Conservation (phyloP, 2,329 filamentous ascomycete genomes). For the Laburnicola sp. region DNA sequence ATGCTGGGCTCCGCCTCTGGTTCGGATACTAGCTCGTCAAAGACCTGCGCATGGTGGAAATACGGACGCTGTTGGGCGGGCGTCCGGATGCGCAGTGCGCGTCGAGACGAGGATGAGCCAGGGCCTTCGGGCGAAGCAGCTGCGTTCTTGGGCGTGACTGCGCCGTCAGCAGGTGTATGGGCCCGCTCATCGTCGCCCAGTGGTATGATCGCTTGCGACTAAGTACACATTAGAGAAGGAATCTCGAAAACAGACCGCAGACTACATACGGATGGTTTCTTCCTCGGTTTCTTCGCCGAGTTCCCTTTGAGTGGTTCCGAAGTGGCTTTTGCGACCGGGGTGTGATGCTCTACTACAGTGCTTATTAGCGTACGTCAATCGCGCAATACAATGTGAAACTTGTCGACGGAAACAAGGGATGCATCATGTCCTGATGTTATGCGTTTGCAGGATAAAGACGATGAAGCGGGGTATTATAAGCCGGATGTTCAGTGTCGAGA, state of each 20-base stretch:
- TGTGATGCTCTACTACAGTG: slow-evolving; percentile 17
- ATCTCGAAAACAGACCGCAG: neutral
- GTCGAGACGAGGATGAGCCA: slow-evolving; percentile 26
- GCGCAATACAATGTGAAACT: neutral
- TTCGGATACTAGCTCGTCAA: slow-evolving; percentile 26
- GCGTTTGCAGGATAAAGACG: neutral
- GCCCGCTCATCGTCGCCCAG: slow-evolving; percentile 14
- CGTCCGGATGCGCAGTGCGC: slow-evolving; percentile 38
- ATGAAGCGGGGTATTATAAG: slow-evolving; percentile 11
- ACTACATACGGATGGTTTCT: slow-evolving; percentile 25
- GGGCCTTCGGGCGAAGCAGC: slow-evolving; percentile 28
- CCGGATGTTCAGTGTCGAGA: slow-evolving; percentile 5
- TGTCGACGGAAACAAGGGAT: neutral
- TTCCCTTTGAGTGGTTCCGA: slow-evolving; percentile 27
- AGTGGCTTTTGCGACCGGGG: slow-evolving; percentile 7
- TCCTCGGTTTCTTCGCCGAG: slow-evolving; percentile 26
- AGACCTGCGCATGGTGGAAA: slow-evolving; percentile 38
- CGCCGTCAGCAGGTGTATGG: slow-evolving; percentile 9
- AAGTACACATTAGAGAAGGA: slow-evolving; percentile 1
- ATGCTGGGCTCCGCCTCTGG: neutral
- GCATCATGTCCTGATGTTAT: neutral
- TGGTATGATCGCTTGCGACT: slow-evolving; percentile 26
- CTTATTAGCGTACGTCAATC: slow-evolving; percentile 6
- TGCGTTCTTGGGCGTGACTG: slow-evolving; percentile 12
- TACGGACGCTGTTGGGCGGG: slow-evolving; percentile 43